Base-by-base conservation (phyloP, 441 rosid genomes). In the Adansonia rubrostipa region DNA sequence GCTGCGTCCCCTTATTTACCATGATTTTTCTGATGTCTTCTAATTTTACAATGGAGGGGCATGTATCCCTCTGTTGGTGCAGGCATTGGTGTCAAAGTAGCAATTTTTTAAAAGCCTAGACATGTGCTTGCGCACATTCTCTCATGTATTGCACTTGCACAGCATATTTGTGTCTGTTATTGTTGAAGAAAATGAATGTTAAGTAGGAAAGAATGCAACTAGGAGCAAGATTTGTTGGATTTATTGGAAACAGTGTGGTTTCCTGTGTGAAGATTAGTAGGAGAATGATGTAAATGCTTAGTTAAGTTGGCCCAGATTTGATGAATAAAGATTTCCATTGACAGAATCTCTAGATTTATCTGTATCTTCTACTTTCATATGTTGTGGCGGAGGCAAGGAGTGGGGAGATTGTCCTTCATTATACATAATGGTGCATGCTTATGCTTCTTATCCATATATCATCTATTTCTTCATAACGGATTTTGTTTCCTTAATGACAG, bases 401-500 rank as follows among this genome's bases (percentile, higher is more conserved):
- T 2, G 1, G 15, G 11, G 14, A 28, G 54, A 15, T 71, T 50
- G 17, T 79, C 58, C 33, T 75, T 77, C 19, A n/a, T 71, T 71
- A 51, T 51, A 28, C 15, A 24, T 15, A 33, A 53, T 71, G 74
- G 14, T 53, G 11, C 61, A 50, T 45, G 17, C 48, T 75, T 72
- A n/a, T 53, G 48, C 62, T 20, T 85, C 50, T 62, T 75, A 56
- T 82, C 70, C 76, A 56, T 10, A 17, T 50, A 24, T 74, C 19
- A 9, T 66, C 19, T 63, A 72, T 77, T 80, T 72, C 40, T 75
- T 77, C 70, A 56, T 71, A 33, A 14, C 76, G 71, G 64, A 80
- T 80, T 51, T 74, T 69, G 47, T 77, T 77, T 64, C 15, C 76
- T 82, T 51, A 70, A 77, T 87, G 77, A 77, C 75, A 93, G 98